phyloP scores from a whole-genome alignment of 2,329 filamentous ascomycete genomes.

The Neopestalotiopsis sp. region DNA sequence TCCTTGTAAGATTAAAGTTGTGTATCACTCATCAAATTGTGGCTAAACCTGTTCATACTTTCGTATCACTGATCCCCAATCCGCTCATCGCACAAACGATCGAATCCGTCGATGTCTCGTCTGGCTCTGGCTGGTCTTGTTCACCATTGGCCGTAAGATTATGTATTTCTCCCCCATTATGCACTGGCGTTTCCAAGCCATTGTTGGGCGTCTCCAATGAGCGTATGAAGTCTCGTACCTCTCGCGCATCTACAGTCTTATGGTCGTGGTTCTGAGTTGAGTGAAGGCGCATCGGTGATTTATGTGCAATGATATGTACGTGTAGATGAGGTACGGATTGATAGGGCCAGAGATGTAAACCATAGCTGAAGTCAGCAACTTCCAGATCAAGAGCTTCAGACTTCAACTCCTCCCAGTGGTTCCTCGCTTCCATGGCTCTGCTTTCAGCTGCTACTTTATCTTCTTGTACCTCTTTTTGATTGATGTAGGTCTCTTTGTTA shows the following conservation, averaged over 20 bases:
- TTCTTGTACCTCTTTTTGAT: background rate
- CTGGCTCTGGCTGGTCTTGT: no score
- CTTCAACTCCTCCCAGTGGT: background rate
- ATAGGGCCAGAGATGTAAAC: slow-evolving; percentile 28
- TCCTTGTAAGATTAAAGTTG: background rate
- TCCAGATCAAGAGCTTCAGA: slow-evolving; percentile 12
- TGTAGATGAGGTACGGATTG: slow-evolving; percentile 27
- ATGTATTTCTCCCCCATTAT: no score
- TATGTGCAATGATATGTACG: slow-evolving; percentile 27
- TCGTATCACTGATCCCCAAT: background rate
- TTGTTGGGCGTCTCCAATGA: background rate
- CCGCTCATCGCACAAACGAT: no score
- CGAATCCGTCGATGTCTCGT: no score
- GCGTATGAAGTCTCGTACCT: slow-evolving; percentile 23
- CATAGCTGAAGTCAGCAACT: slow-evolving; percentile 26
- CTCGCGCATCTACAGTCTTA: slow-evolving; percentile 29
- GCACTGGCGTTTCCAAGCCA: background rate
- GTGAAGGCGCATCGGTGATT: slow-evolving; percentile 17
- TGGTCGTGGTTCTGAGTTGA: slow-evolving; percentile 25
- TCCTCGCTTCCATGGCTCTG: background rate
- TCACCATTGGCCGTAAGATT: rapidly evolving
- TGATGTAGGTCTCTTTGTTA: background rate
- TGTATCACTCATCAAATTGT: background rate
- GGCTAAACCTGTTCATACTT: no score
- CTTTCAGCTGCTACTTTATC: background rate